Evolutionary conservation across 495 filamentous ascomycete species (phyloP), one percentile per base, ranked within the genome.

Genomic region (Podospora pseudoanserina): DNA sequence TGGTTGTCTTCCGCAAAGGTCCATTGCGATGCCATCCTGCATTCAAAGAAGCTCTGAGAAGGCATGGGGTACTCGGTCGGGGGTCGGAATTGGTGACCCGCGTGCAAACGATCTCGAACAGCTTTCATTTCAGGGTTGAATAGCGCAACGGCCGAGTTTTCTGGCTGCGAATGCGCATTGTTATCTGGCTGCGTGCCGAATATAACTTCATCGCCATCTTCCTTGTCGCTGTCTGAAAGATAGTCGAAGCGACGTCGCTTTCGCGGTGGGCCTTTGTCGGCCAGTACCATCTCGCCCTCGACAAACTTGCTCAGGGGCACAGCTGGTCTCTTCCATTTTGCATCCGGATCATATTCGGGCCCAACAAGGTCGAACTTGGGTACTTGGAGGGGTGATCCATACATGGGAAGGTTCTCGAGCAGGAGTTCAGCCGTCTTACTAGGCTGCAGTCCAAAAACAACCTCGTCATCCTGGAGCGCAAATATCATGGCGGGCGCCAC

Each of bases 51-150:
- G 54, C 84, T 86, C 71, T 92, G 89, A 19, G 90, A 87, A 5
- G 95, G 95, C 92, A 97, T 97, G 1, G 84, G 83, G 76, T 92
- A 86, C 76, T 97, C 94, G 5, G 89, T 90, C 15, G 95, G 95
- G n/a, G 94, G 94, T 67, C 93, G 85, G 79, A 98, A 97, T 62
- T 93, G 89, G 76, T 97, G 93, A 4, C 90, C 89, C n/a, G 92
- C 92, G 72, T 97, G 92, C 16, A 98, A 88, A 9, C 95, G 87
- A 72, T 97, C 94, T 64, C 94, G 87, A 30, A 96, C 92, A 61
- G 87, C 86, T 76, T 94, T 96, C 81, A 94, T 95, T 66, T 97
- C 92, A 0, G 93, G 90, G 60, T 87, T 86, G 80, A 98, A 99
- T 7, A 99, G 81, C 2, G 93, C 94, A 68, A 97, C 91, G 65